A percentile compares a stretch with the other conserved stretches of the same genome.
Conservation (phyloP, 805 yeast genomes). For the Zygoascus flipseniorum region DNA sequence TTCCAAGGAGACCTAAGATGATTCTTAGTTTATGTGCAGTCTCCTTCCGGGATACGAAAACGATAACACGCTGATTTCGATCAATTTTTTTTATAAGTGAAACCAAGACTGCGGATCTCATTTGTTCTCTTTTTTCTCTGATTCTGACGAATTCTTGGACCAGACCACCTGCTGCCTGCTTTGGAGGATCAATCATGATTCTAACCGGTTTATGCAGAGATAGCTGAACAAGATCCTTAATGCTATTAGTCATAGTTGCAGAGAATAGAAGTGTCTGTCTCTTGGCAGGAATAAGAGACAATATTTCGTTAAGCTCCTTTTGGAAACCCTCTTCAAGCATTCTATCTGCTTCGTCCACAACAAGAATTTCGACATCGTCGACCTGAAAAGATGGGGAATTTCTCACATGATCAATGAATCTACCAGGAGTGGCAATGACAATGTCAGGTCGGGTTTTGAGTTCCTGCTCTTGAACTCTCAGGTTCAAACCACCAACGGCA, state of each 20-base stretch:
- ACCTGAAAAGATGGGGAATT: constrained; percentile 90
- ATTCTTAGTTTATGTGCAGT: constrained; percentile 82
- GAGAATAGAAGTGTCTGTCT: constrained; percentile 92
- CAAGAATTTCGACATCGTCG: constrained; percentile 84
- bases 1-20: constrained; percentile 57
- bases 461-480: constrained; percentile 93
- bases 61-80: constrained; percentile 67
- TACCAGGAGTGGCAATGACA: constrained; percentile 97
- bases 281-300: constrained; percentile 76
- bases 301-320: constrained; percentile 83
- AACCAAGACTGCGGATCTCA: constrained; percentile 76
- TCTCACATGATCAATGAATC: constrained; percentile 93
- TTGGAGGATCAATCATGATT: constrained; percentile 94
- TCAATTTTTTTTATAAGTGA: constrained; percentile 63
- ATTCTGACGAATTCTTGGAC: constrained; percentile 92
- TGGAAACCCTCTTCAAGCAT: constrained; percentile 99
- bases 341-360: constrained; percentile 97
- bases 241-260: constrained; percentile 95
- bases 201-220: constrained; percentile 87
- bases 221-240: constrained; percentile 78
- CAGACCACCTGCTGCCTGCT: constrained; percentile 84
- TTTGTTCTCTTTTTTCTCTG: constrained; percentile 66
- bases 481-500: constrained; percentile 96
- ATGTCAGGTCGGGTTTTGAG: constrained; percentile 88
- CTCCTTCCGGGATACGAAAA: constrained; percentile 87